A percentile compares a stretch with the other conserved stretches of the same genome.
phyloP scores from a whole-genome alignment of 176 grass and related monocot genomes.

The Guadua angustifolia region DNA sequence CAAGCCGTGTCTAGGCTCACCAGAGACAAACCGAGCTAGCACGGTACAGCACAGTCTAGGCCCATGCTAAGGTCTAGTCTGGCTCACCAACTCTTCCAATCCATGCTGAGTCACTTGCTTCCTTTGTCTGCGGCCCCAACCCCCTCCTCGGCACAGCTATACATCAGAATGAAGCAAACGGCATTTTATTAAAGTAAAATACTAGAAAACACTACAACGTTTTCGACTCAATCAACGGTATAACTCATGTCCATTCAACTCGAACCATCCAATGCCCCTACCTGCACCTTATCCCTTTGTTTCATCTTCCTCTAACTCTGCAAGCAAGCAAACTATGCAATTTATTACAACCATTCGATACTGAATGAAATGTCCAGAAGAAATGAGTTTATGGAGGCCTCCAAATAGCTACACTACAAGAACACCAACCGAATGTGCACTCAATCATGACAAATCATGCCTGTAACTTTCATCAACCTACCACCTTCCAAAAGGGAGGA shows the following conservation, averaged over 20 bases:
- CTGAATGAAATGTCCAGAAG: not conserved
- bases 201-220: no score
- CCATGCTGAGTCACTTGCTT: no score
- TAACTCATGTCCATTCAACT: no score
- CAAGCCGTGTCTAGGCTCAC: no score
- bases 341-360: not conserved
- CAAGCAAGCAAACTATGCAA: no score
- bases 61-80: not conserved
- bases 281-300: no score
- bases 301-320: no score
- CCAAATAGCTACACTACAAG: not conserved
- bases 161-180: not conserved
- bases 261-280: no score
- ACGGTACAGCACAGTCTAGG: no score
- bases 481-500: not conserved
- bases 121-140: no score
- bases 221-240: no score
- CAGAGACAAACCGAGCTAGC: no score
- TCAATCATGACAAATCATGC: constrained; percentile 24
- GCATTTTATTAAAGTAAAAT: not conserved
- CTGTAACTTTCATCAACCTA: constrained; percentile 6
- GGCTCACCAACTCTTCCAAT: not conserved
- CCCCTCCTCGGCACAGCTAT: not conserved
- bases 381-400: not conserved
- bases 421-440: not conserved